These are phyloP conservation scores for Backusella australiensis DNA, from an alignment of 192 early-diverging fungal species.

Conservation along the genomic window DNA sequence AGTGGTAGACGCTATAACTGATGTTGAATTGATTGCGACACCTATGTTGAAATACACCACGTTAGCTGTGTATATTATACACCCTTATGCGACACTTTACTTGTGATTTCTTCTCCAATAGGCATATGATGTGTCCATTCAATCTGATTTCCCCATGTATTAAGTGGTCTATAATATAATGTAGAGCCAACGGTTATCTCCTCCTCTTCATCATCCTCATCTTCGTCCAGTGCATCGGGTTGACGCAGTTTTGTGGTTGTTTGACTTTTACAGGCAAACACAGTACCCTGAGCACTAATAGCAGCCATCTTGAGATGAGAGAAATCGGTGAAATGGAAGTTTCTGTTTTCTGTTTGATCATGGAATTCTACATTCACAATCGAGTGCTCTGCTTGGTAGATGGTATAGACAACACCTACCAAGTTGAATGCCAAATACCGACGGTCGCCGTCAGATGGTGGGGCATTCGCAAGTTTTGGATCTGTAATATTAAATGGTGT, in stretches of 20 bases:
- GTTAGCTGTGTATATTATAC: background rate
- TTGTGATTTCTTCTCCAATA: slow-evolving; percentile 62
- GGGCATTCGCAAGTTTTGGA: background rate
- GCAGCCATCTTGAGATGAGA: slow-evolving; percentile 77
- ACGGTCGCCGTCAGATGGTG: slow-evolving; percentile 36
- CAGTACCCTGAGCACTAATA: slow-evolving; percentile 65
- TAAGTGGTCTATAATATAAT: slow-evolving; percentile 71
- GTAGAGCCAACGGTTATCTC: slow-evolving; percentile 43
- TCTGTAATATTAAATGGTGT: slow-evolving; percentile 50
- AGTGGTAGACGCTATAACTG: slow-evolving; percentile 72
- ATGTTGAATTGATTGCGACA: slow-evolving; percentile 67
- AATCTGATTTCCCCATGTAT: slow-evolving; percentile 63
- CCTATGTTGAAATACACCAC: background rate
- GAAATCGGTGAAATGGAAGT: slow-evolving; percentile 82
- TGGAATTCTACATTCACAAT: slow-evolving; percentile 88
- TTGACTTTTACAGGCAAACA: slow-evolving; percentile 62
- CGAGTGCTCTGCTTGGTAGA: slow-evolving; percentile 67
- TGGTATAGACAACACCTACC: slow-evolving; percentile 73
- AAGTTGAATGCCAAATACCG: slow-evolving; percentile 84
- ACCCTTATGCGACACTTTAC: background rate
- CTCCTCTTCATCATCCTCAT: slow-evolving; percentile 1
- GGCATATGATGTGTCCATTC: slow-evolving; percentile 79
- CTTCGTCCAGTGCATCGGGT: background rate
- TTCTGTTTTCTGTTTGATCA: slow-evolving; percentile 75
- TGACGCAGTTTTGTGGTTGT: background rate